These are phyloP conservation scores for Trametes meyenii DNA, from an alignment of 768 basidiomycete species.

Conservation along the genomic window DNA sequence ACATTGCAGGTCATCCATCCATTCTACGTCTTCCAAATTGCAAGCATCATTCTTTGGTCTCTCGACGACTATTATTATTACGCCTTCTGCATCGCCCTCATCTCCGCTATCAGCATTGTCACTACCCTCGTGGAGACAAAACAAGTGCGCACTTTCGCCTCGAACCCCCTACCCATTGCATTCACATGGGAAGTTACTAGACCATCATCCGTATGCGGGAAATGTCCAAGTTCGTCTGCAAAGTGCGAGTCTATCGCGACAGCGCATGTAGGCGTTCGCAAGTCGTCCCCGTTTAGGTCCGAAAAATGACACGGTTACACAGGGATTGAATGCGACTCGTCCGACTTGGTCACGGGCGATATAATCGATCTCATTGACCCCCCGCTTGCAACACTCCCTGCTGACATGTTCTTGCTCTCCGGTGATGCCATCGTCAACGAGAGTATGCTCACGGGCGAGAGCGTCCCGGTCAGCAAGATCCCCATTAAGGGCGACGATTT, in stretches of 20 bases:
- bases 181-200: constrained; percentile 44
- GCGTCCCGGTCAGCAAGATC: constrained; percentile 92
- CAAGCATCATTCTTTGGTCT: constrained; percentile 92
- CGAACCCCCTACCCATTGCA: not conserved
- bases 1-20: constrained; percentile 86
- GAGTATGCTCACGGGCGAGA: constrained; percentile 99
- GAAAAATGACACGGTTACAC: not conserved
- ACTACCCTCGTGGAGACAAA: constrained; percentile 92
- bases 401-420: constrained; percentile 89
- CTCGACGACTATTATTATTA: constrained; percentile 97
- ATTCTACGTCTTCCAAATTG: constrained; percentile 98
- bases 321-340: constrained; percentile 78
- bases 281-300: not conserved
- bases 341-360: constrained; percentile 88
- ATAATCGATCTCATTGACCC: constrained; percentile 86
- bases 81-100: constrained; percentile 94
- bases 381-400: constrained; percentile 74
- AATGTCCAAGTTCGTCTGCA: constrained; percentile 90
- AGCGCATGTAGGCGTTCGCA: constrained; percentile 60
- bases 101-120: constrained; percentile 80
- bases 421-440: constrained; percentile 99
- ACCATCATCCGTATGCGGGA: constrained; percentile 94
- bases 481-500: constrained; percentile 83
- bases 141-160: constrained; percentile 54
- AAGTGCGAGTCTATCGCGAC: constrained; percentile 68